Evolutionary conservation across 148 eudicot species (phyloP), one percentile per base, ranked within the genome.

Genomic region (Hydrangea macrophylla): DNA sequence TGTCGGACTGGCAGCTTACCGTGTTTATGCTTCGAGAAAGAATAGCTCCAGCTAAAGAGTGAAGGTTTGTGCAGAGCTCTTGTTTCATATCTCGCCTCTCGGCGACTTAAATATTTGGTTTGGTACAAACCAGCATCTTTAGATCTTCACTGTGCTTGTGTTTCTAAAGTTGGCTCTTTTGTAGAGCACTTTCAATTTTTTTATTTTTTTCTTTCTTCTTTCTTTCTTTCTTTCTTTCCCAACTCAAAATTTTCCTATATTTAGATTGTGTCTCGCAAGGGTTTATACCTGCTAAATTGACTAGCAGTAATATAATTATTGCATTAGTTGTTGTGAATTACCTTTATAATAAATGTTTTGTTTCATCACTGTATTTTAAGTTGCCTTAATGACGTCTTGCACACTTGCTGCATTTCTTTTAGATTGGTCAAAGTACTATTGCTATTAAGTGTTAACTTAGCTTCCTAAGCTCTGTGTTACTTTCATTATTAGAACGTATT

Each of bases 1-100:
- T 60, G 93, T 84, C 59, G 90, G 93, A 61, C 71, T 88, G 77
- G 93, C 93, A 13, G 88, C 90, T 57, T 88, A 83, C 74, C 93
- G 93, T 56, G 83, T 85, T 54, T 88, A 88, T 56, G 90, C 93
- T 51, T 76, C 90, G 26, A 82, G 90, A 73, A 83, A 73, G 74
- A 81, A 75, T 58, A 57, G 79, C 57, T 85, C 88, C n/a, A 62
- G 81, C 60, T 88, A 58, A 83, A 54, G 42, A 44, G 37, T 10
- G 62, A 28, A 59, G 24, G 48, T 54, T 36, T 51, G 15, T 8
- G 24, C 32, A 53, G 31, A 53, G 31, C 70, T 25, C 44, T 30
- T 13, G 33, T 67, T 24, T 9, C 35, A 23, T 48, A 23, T 18
- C 32, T 53, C 6, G n/a, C n/a, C n/a, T n/a, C 24, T 9, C 1